Conservation (phyloP, 2,329 filamentous ascomycete genomes). For the Colletotrichum gloeosporioides region DNA sequence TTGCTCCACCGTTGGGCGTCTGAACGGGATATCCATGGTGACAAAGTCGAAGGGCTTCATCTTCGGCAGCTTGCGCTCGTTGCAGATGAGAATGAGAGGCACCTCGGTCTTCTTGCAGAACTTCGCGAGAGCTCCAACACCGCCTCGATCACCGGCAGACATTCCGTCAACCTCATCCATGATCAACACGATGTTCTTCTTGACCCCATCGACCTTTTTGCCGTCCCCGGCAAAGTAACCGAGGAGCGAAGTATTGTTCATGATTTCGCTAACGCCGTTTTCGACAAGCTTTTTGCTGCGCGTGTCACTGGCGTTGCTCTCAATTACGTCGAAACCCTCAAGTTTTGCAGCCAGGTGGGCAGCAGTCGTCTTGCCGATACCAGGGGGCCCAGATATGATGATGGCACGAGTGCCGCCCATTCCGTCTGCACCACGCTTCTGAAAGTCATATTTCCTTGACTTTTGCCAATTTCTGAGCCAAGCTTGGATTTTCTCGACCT, state of each 20-base stretch:
- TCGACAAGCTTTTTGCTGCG: constrained; percentile 97
- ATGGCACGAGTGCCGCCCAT: constrained; percentile 85
- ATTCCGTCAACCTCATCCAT: constrained; percentile 99
- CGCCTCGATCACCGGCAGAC: constrained; percentile 95
- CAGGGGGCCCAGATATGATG: constrained; percentile 93
- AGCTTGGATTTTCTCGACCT: constrained; percentile 86
- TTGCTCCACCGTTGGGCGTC: constrained; percentile 87
- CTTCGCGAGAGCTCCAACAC: constrained; percentile 91
- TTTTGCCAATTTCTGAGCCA: constrained; percentile 88
- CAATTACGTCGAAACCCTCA: constrained; percentile 91
- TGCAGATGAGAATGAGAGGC: constrained; percentile 97
- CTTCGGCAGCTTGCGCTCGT: constrained; percentile 89
- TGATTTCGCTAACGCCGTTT: constrained; percentile 82
- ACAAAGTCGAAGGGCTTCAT: constrained; percentile 97
- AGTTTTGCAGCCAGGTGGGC: constrained; percentile 93
- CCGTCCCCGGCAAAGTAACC: constrained; percentile 89
- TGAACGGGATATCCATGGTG: constrained; percentile 85
- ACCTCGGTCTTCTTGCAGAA: constrained; percentile 95
- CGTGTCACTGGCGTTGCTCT: constrained; percentile 95
- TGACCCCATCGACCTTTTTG: constrained; percentile 77
- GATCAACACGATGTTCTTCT: constrained; percentile 94
- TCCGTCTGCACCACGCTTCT: constrained; percentile 82
- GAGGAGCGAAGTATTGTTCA: constrained; percentile 91
- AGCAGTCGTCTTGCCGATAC: constrained; percentile 96
- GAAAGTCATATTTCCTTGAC: constrained; percentile 80